phyloP scores from a whole-genome alignment of 768 basidiomycete species.

The Termitomyces sp. region DNA sequence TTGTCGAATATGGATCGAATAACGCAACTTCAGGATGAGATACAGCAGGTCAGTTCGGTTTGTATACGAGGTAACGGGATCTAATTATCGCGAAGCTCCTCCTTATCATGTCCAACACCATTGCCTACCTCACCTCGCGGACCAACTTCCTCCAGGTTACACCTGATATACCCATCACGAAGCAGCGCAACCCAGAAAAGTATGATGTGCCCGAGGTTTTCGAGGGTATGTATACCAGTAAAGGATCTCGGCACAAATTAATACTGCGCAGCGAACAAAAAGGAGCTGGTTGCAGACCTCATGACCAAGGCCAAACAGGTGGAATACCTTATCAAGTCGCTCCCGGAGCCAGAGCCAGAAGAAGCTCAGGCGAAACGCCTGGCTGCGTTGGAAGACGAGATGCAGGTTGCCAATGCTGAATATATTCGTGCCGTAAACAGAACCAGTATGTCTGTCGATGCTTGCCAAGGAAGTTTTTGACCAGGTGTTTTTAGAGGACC shows the following conservation, averaged over 20 bases:
- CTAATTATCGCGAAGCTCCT: constrained; percentile 49
- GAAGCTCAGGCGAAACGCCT: constrained; percentile 75
- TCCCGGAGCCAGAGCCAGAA: constrained; percentile 77
- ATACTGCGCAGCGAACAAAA: constrained; percentile 59
- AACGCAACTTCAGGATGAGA: constrained; percentile 92
- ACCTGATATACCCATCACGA: constrained; percentile 78
- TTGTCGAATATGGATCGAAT: constrained; percentile 93
- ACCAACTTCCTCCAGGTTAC: constrained; percentile 77
- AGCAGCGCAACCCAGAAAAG: constrained; percentile 66
- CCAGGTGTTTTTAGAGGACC: constrained; percentile 35
- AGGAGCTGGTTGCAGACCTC: constrained; percentile 78
- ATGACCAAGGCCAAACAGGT: constrained; percentile 87
- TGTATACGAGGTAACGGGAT: not conserved
- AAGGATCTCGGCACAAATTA: not conserved
- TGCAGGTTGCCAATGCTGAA: constrained; percentile 68
- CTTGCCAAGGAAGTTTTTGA: not conserved
- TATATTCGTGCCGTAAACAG: constrained; percentile 68
- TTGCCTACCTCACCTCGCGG: constrained; percentile 74
- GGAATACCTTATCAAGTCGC: constrained; percentile 73
- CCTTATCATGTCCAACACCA: constrained; percentile 80
- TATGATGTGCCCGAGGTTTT: constrained; percentile 70
- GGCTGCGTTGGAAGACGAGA: constrained; percentile 60
- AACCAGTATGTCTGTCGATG: constrained; percentile 52
- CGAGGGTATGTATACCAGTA: constrained; percentile 44
- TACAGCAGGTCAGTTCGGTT: constrained; percentile 58